These are phyloP conservation scores for Fusarium tjaetaba DNA, from an alignment of 2,329 filamentous ascomycete genomes.

Conservation along the genomic window DNA sequence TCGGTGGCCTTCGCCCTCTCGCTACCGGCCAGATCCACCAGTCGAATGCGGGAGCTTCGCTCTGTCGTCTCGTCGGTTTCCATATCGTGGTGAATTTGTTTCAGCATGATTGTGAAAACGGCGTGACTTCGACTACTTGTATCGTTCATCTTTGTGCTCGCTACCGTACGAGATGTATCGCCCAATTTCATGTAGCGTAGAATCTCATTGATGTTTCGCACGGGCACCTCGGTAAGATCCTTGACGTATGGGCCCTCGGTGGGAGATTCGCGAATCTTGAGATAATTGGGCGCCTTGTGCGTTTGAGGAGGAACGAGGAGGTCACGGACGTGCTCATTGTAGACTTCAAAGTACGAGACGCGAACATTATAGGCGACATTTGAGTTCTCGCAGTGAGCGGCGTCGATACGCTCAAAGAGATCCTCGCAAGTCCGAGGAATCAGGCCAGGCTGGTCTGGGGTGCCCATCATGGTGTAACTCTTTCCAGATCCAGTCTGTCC, in stretches of 20 bases:
- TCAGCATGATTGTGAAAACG: slow-evolving; percentile 97
- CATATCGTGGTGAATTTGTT: slow-evolving; percentile 97
- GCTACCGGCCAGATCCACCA: slow-evolving; percentile 94
- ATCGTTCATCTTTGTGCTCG: slow-evolving; percentile 99
- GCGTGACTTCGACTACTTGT: slow-evolving; percentile 96
- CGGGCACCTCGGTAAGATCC: slow-evolving; percentile 91
- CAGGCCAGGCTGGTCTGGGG: slow-evolving; percentile 82
- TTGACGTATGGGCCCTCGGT: slow-evolving; percentile 97
- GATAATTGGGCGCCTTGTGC: slow-evolving; percentile 84
- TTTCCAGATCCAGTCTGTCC: slow-evolving; percentile 98
- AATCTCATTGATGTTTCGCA: slow-evolving; percentile 87
- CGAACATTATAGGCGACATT: slow-evolving; percentile 97
- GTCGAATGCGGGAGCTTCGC: slow-evolving; percentile 88
- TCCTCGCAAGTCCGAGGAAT: slow-evolving; percentile 97
- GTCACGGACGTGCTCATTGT: slow-evolving; percentile 98
- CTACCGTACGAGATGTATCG: slow-evolving; percentile 86
- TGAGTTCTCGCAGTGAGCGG: slow-evolving; percentile 78
- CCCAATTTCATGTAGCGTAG: slow-evolving; percentile 90
- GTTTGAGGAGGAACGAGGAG: slow-evolving; percentile 78
- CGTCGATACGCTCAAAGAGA: slow-evolving; percentile 91
- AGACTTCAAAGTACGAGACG: slow-evolving; percentile 98
- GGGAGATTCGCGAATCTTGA: slow-evolving; percentile 96
- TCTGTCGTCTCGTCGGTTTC: slow-evolving; percentile 98
- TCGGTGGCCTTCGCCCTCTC: slow-evolving; percentile 96
- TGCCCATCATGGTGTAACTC: slow-evolving; percentile 98